phyloP scores from a whole-genome alignment of 495 filamentous ascomycete species.

The Penicillium coffeae region DNA sequence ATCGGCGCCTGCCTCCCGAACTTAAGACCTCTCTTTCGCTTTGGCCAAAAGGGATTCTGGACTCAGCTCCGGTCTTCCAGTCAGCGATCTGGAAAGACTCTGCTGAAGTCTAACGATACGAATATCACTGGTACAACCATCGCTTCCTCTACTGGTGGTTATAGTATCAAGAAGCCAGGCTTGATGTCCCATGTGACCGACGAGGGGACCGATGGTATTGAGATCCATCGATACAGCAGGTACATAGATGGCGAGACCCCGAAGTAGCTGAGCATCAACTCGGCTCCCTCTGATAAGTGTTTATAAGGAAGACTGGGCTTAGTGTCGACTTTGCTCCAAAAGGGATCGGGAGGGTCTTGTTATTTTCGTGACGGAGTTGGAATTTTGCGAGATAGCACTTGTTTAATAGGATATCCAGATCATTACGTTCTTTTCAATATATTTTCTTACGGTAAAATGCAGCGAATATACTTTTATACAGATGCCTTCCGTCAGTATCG shows the following conservation, averaged over 20 bases:
- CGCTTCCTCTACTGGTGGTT: not conserved
- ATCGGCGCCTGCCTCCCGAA: conserved; percentile 27
- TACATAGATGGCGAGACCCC: conserved; percentile 1
- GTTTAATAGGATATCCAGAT: too few species aligned
- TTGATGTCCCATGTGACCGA: conserved; percentile 6
- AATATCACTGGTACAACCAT: conserved; percentile 8
- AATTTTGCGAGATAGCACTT: too few species aligned
- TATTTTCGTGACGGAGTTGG: too few species aligned
- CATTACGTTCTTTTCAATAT: too few species aligned
- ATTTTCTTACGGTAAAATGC: too few species aligned
- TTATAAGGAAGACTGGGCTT: too few species aligned
- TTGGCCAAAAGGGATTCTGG: conserved; percentile 20
- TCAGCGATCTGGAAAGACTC: conserved; percentile 10
- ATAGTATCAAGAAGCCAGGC: conserved; percentile 8
- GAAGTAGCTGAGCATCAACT: not conserved
- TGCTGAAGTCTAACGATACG: conserved; percentile 2
- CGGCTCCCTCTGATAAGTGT: too few species aligned
- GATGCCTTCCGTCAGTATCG: too few species aligned
- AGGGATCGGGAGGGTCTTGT: too few species aligned
- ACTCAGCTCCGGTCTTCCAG: conserved; percentile 16
- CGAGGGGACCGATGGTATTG: conserved; percentile 7
- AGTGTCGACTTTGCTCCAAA: too few species aligned
- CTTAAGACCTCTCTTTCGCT: conserved; percentile 21
- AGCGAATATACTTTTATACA: too few species aligned
- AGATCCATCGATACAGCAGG: conserved; percentile 13